A percentile compares a stretch with the other conserved stretches of the same genome.
phyloP scores from a whole-genome alignment of 2,329 filamentous ascomycete genomes.

The Paecilomyces dactylethromorphus region DNA sequence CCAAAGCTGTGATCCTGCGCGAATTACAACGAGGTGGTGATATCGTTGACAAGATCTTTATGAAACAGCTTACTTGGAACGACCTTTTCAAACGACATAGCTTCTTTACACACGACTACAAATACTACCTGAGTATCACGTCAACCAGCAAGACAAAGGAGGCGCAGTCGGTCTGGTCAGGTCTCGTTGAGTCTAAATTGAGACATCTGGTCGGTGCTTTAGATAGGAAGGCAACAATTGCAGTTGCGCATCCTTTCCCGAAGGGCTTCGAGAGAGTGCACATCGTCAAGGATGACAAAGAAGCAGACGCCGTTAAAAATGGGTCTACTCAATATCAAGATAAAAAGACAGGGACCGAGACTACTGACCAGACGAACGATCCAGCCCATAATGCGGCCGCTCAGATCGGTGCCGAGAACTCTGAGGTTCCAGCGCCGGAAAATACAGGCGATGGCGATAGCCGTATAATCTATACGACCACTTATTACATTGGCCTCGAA shows the following conservation, averaged over 20 bases:
- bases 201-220: conserved; percentile 76
- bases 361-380: conserved; percentile 46
- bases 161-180: conserved; percentile 79
- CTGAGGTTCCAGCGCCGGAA: conserved; percentile 30
- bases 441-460: conserved; percentile 34
- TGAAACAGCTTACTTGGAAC: conserved; percentile 72
- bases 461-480: conserved; percentile 71
- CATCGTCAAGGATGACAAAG: conserved; percentile 55
- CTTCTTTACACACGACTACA: conserved; percentile 90
- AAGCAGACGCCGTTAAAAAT: conserved; percentile 56
- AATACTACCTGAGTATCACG: conserved; percentile 89
- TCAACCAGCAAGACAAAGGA: conserved; percentile 78
- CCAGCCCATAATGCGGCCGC: conserved; percentile 44
- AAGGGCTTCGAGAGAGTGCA: conserved; percentile 86
- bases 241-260: conserved; percentile 82
- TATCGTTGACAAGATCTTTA: conserved; percentile 73
- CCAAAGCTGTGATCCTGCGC: conserved; percentile 72
- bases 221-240: conserved; percentile 72
- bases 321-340: conserved; percentile 58
- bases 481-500: conserved; percentile 88
- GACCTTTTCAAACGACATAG: conserved; percentile 83
- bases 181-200: conserved; percentile 88
- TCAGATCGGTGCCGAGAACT: conserved; percentile 37
- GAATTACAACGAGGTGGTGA: conserved; percentile 74
- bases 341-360: conserved; percentile 44